A percentile compares a stretch with the other conserved stretches of the same genome.
Conservation (phyloP, 1,284 basidiomycete species). For the Cystobasidium sp. region DNA sequence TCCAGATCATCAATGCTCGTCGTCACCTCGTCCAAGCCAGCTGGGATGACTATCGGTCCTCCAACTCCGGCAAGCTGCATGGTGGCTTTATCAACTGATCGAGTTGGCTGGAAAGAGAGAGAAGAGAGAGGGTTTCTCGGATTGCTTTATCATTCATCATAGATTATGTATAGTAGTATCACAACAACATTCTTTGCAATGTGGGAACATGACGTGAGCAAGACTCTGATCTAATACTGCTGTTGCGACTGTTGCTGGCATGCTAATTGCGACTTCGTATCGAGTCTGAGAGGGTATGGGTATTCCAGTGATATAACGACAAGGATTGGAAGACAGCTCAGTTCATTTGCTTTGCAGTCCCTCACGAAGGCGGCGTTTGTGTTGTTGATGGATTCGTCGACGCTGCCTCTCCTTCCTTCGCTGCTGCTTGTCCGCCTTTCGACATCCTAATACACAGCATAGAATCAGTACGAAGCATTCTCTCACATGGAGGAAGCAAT, state of each 20-base stretch:
- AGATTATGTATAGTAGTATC: not conserved
- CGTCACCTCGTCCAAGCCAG: constrained; percentile 6
- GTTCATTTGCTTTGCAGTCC: not conserved
- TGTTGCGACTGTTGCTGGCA: no score
- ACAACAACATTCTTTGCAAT: not conserved
- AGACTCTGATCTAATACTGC: not conserved
- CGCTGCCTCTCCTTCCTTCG: constrained; percentile 12
- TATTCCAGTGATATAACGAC: not conserved
- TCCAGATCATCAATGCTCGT: constrained; percentile 49
- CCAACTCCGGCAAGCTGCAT: constrained; percentile 23
- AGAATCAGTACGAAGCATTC: not conserved
- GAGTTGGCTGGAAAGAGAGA: not conserved
- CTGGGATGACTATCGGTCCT: constrained; percentile 12
- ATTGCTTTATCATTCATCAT: not conserved
- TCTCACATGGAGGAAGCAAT: not conserved
- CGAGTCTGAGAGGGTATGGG: no score
- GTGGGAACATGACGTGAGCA: not conserved
- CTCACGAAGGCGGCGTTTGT: constrained; percentile 4
- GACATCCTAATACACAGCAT: not conserved
- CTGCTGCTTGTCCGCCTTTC: constrained; percentile 13
- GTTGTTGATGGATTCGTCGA: not conserved
- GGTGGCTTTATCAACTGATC: not conserved
- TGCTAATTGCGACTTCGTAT: no score
- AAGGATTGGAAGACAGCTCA: not conserved
- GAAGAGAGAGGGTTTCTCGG: not conserved